Evolutionary conservation across 2,329 filamentous ascomycete species (phyloP), one percentile per base, ranked within the genome.

Genomic region (Aspergillus ochraceoroseus): DNA sequence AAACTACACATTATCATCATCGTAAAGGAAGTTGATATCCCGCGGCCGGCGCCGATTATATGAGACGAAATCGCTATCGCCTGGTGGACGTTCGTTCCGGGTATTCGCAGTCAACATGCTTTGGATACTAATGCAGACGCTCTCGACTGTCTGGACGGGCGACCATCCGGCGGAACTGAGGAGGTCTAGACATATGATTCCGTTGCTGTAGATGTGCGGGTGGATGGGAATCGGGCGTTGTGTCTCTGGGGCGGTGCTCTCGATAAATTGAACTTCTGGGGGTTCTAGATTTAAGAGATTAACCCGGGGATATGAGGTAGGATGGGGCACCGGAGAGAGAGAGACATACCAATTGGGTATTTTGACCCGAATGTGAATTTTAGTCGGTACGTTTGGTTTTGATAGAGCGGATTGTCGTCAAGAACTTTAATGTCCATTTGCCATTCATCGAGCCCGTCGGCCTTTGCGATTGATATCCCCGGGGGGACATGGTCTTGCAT

Each of bases 41-140:
- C 83, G 77, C 31, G 90, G 87, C 26, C 90, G 75, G 50, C 82
- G 76, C 17, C 79, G 79, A 59, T 95, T 95, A 46, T 78, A 79
- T 39, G 79, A 74, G 17, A 95, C 88, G 58, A 98, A 96, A 7
- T 92, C 84, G 41, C 84, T 85, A 58, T 98, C 88, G 3, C 90
- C 92, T 0, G 85, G 83, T 0, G 92, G 92, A 22, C 92, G 76
- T 67, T 96, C 89, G 57, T 90, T 83, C 68, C 89, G 90, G 7
- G 79, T 83, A 64, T 98, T 98, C 46, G 90, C 88, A 1, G 92
- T 95, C 59, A 98, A 68, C 92, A 98, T 98, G 70, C 87, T 95
- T 68, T 98, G 92, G 39, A 98, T 77, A 65, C 87, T 94, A 79
- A 98, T 92, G 71, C 88, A 95, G 17, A 98, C 82, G 58, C 85